phyloP scores from a whole-genome alignment of 305 asterid species.

The Petunia hybrid region DNA sequence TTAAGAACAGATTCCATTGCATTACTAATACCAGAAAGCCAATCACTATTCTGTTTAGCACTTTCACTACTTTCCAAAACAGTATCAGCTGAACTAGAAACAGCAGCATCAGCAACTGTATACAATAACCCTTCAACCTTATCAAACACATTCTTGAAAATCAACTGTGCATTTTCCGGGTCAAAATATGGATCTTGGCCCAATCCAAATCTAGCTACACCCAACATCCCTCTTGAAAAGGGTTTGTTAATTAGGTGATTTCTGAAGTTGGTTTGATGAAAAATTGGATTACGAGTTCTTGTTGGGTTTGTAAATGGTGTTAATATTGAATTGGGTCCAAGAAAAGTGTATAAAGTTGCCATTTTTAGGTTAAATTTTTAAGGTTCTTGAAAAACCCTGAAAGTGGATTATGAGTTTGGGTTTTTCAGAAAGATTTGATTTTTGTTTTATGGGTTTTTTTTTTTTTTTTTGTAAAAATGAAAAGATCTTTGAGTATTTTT shows the following conservation, averaged over 20 bases:
- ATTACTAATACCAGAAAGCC: conserved; percentile 95
- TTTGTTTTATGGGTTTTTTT: background rate
- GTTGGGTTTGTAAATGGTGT: conserved; percentile 61
- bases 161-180: conserved; percentile 61
- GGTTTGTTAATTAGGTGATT: conserved; percentile 54
- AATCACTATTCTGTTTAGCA: conserved; percentile 72
- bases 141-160: conserved; percentile 64
- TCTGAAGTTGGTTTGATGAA: conserved; percentile 51
- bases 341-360: conserved; percentile 56
- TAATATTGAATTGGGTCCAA: conserved; percentile 54
- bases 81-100: conserved; percentile 58
- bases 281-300: conserved; percentile 49
- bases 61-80: conserved; percentile 50
- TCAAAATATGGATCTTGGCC: conserved; percentile 79
- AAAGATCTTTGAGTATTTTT: background rate
- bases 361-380: conserved; percentile 38
- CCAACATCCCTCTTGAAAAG: conserved; percentile 54
- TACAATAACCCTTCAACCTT: conserved; percentile 83
- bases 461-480: background rate
- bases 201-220: conserved; percentile 73
- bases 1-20: conserved; percentile 91
- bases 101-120: conserved; percentile 92
- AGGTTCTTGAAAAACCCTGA: conserved; percentile 1
- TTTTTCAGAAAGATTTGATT: conserved; percentile 5
- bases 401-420: background rate